Conservation (phyloP, 2,329 filamentous ascomycete genomes). For the Ceratocystis papillata region DNA sequence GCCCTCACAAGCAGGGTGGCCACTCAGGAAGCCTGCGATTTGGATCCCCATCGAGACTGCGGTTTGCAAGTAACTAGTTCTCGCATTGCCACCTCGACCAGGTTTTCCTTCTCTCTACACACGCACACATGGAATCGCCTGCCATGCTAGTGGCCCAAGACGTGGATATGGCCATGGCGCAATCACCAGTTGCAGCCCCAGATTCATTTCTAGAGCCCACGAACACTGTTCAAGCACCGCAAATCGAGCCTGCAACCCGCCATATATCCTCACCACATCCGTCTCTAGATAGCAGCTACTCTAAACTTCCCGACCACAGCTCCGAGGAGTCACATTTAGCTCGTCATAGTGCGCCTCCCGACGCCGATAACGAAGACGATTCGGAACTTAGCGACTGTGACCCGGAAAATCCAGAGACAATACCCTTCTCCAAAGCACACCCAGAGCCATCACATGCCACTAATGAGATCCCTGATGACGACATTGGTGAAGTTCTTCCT, state of each 20-base stretch:
- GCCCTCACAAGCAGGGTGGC: background rate
- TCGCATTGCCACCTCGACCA: background rate
- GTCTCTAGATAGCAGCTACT: background rate
- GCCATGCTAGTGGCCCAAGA: background rate
- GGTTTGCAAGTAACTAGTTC: background rate
- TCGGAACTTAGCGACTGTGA: conserved; percentile 58
- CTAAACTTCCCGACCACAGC: background rate
- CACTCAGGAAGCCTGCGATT: background rate
- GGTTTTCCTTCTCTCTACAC: background rate
- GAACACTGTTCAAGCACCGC: background rate
- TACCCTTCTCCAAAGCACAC: conserved; percentile 7
- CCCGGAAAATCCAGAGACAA: conserved; percentile 30
- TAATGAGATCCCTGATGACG: conserved; percentile 38
- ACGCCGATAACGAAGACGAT: conserved; percentile 31
- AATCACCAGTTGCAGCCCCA: background rate
- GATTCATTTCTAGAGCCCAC: background rate
- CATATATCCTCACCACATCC: background rate
- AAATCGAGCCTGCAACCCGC: background rate
- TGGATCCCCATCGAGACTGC: background rate
- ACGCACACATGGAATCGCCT: background rate
- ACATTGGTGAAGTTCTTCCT: conserved; percentile 68
- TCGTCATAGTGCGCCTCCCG: background rate
- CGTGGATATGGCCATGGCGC: background rate
- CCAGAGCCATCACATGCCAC: conserved; percentile 14
- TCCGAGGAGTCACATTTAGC: background rate